These are phyloP conservation scores for Verticillium zaregamsianum DNA, from an alignment of 2,329 filamentous ascomycete genomes.

Conservation along the genomic window DNA sequence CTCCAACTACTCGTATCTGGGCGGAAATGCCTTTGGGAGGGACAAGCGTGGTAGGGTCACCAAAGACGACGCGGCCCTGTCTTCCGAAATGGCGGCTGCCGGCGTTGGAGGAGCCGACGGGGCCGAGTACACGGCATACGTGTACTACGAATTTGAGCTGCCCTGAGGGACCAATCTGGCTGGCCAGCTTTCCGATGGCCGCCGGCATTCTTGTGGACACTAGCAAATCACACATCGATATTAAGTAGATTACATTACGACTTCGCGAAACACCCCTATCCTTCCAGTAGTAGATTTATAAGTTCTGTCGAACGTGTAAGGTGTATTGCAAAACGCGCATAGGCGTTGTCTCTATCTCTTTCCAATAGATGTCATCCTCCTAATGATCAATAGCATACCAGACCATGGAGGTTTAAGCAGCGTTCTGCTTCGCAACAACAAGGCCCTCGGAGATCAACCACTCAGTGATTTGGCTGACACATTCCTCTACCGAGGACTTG, in stretches of 20 bases:
- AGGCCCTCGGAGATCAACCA: slow-evolving; percentile 72
- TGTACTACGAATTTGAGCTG: slow-evolving; percentile 94
- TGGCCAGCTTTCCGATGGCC: not conserved
- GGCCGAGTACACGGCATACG: slow-evolving; percentile 89
- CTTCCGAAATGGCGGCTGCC: slow-evolving; percentile 79
- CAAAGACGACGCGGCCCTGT: slow-evolving; percentile 78
- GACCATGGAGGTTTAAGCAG: slow-evolving; percentile 9
- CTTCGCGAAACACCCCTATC: not conserved
- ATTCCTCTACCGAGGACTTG: slow-evolving; percentile 81
- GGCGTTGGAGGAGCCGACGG: slow-evolving; percentile 65
- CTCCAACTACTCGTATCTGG: slow-evolving; percentile 82
- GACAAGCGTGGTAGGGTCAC: slow-evolving; percentile 91
- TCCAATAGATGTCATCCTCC: not conserved
- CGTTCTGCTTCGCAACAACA: slow-evolving; percentile 28
- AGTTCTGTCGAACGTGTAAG: not conserved
- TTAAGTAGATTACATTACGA: not conserved
- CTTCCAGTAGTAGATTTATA: not conserved
- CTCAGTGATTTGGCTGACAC: slow-evolving; percentile 76
- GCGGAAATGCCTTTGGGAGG: slow-evolving; percentile 86
- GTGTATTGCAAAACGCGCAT: not conserved
- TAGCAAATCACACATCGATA: not conserved
- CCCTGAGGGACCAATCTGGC: slow-evolving; percentile 23
- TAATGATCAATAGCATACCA: not conserved
- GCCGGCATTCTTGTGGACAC: not conserved
- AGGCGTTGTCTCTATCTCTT: not conserved